A percentile compares a stretch with the other conserved stretches of the same genome.
These are phyloP conservation scores for Epichloe bromicola DNA, from an alignment of 2,329 filamentous ascomycete species.

Conservation along the genomic window DNA sequence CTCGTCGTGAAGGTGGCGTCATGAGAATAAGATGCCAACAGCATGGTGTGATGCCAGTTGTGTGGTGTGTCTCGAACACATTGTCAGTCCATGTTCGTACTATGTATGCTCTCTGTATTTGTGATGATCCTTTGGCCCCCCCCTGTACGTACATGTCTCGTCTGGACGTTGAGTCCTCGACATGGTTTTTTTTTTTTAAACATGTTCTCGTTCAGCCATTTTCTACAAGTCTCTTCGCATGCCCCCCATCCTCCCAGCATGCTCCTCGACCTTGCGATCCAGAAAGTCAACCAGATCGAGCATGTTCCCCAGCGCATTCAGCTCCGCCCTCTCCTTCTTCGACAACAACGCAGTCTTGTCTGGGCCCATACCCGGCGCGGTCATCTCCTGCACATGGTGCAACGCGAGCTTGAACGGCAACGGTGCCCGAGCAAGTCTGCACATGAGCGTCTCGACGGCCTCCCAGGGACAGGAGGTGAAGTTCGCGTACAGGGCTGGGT, in stretches of 20 bases:
- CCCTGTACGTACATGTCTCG: too few species aligned
- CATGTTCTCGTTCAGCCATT: not conserved
- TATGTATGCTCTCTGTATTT: too few species aligned
- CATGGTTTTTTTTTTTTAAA: not conserved
- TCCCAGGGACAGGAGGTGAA: conserved; percentile 45
- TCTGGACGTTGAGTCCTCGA: too few species aligned
- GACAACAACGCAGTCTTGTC: conserved; percentile 39
- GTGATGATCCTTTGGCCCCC: too few species aligned
- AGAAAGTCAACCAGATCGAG: conserved; percentile 48
- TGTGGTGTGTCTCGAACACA: too few species aligned
- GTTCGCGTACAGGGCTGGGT: conserved; percentile 52
- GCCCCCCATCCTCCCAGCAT: conserved; percentile 18
- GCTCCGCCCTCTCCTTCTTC: conserved; percentile 39
- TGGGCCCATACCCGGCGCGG: conserved; percentile 39
- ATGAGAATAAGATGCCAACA: too few species aligned
- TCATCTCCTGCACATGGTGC: conserved; percentile 58
- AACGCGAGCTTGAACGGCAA: conserved; percentile 50
- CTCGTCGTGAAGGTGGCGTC: not conserved
- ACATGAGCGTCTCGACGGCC: conserved; percentile 50
- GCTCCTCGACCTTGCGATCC: conserved; percentile 33
- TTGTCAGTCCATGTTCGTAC: too few species aligned
- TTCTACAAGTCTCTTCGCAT: conserved; percentile 21
- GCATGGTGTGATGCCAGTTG: too few species aligned
- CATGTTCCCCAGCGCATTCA: conserved; percentile 39
- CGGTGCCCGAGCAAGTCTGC: conserved; percentile 40